Evolutionary conservation across 2,329 filamentous ascomycete genomes (phyloP).

Genomic region (Sarocladium oryzae): DNA sequence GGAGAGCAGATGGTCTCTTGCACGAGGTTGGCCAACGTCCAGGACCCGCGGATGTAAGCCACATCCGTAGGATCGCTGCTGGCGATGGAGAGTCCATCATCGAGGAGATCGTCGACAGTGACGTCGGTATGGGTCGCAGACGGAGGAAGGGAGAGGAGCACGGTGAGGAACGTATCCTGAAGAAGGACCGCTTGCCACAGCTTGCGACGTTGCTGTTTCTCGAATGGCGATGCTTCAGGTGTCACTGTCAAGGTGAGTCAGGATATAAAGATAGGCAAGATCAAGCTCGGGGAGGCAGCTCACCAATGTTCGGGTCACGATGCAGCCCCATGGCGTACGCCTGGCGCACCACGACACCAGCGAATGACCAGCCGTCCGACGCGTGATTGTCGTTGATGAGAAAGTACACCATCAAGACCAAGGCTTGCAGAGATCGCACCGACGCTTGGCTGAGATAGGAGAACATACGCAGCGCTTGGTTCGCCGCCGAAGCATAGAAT

Average conservation of each 20-base stretch:
- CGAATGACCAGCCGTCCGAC: conserved; percentile 77
- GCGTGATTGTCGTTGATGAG: conserved; percentile 82
- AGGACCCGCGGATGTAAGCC: conserved; percentile 68
- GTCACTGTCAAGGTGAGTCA: conserved; percentile 35
- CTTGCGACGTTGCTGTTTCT: conserved; percentile 73
- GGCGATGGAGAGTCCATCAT: conserved; percentile 53
- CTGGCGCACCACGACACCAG: conserved; percentile 69
- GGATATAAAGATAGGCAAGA: background rate
- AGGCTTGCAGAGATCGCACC: conserved; percentile 67
- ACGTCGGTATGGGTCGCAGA: conserved; percentile 76
- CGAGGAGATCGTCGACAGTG: conserved; percentile 63
- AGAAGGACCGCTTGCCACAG: conserved; percentile 77
- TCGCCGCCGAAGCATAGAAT: conserved; percentile 74
- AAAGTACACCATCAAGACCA: conserved; percentile 76
- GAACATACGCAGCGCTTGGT: conserved; percentile 68
- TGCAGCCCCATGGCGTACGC: conserved; percentile 78
- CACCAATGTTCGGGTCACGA: conserved; percentile 68
- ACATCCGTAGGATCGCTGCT: conserved; percentile 58
- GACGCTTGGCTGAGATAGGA: conserved; percentile 73
- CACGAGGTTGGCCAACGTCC: conserved; percentile 72
- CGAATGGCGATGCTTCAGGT: conserved; percentile 59
- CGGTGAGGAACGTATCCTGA: conserved; percentile 76
- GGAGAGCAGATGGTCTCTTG: conserved; percentile 72
- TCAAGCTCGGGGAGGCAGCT: background rate
- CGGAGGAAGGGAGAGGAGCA: conserved; percentile 69